Conservation (phyloP, 2,329 filamentous ascomycete genomes). For the Fusarium decemcellulare region DNA sequence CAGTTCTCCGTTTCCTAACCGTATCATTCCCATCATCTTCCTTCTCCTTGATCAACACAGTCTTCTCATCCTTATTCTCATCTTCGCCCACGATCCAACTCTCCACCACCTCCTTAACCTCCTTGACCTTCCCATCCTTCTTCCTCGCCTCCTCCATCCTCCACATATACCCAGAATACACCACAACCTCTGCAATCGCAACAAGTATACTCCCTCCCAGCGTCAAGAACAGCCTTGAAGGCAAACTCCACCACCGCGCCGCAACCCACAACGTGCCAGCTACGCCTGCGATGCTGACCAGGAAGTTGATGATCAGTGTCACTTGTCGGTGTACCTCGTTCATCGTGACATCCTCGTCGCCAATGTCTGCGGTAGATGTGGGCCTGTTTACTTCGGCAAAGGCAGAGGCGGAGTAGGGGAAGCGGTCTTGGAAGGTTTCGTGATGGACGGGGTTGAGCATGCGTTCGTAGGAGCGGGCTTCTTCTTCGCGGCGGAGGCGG, state of each 20-base stretch:
- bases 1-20: constrained; percentile 47
- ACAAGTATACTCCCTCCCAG: constrained; percentile 79
- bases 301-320: constrained; percentile 89
- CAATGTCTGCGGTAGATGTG: constrained; percentile 60
- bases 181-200: constrained; percentile 81
- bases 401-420: constrained; percentile 67
- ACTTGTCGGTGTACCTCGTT: constrained; percentile 85
- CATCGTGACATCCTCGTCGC: constrained; percentile 76
- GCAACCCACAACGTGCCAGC: constrained; percentile 84
- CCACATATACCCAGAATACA: constrained; percentile 83
- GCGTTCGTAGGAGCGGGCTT: constrained; percentile 84
- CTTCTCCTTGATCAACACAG: constrained; percentile 44
- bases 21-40: constrained; percentile 29
- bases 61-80: constrained; percentile 45
- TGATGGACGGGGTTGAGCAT: constrained; percentile 76
- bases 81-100: constrained; percentile 76
- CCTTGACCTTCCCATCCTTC: constrained; percentile 71
- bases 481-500: constrained; percentile 84
- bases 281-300: constrained; percentile 87
- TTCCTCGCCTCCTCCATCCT: constrained; percentile 78
- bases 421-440: constrained; percentile 73
- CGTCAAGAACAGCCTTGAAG: constrained; percentile 78
- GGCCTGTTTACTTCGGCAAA: constrained; percentile 70
- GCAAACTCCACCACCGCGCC: constrained; percentile 81
- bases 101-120: constrained; percentile 78